Base-by-base conservation (phyloP, 2,329 filamentous ascomycete genomes). In the Phialophora macrospora region DNA sequence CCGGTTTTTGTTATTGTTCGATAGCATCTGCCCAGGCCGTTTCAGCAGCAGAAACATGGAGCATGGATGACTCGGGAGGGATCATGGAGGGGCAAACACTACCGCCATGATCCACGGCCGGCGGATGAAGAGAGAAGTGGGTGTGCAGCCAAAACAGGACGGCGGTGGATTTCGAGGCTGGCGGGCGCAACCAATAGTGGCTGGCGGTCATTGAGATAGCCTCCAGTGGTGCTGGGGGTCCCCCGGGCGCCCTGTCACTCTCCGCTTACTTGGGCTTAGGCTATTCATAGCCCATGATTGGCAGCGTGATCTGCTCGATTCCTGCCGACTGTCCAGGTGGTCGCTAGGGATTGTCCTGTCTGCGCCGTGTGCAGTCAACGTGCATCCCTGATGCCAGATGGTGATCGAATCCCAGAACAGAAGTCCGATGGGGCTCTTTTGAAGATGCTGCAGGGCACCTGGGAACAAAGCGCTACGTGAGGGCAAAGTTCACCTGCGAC, bases 111-210 rank as follows among this genome's bases (percentile, higher is more conserved):
- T 24, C 26, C 52, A 34, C n/a, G 12, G 54, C 17, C 28, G 28
- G 11, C n/a, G 28, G n/a, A 8, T 8, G n/a, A n/a, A 17, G 54
- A 57, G 34, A 54, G 54, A 57, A 38, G 58, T 55, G 28, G 52
- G 51, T 62, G 60, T 55, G 56, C 44, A 57, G 46, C 34, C 55
- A 48, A 65, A 28, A 60, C 64, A 67, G 62, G 64, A 61, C 55
- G 58, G 65, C 32, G 38, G 61, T 65, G 67, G 67, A 30, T 38
- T 9, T 54, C 44, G 54, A 55, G 56, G 55, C 34, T 55, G 62
- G 20, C 62, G 30, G 58, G 26, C 52, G 32, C 38, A 46, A 52
- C 55, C 63, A 56, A 57, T 56, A 52, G 58, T 46, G 46, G 32
- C 30, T 2, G 48, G 56, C 26, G 56, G n/a, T 12, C 28, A 38